A percentile compares a stretch with the other conserved stretches of the same genome.
Conservation (phyloP, 1,284 basidiomycete species). For the Ustilago curta region DNA sequence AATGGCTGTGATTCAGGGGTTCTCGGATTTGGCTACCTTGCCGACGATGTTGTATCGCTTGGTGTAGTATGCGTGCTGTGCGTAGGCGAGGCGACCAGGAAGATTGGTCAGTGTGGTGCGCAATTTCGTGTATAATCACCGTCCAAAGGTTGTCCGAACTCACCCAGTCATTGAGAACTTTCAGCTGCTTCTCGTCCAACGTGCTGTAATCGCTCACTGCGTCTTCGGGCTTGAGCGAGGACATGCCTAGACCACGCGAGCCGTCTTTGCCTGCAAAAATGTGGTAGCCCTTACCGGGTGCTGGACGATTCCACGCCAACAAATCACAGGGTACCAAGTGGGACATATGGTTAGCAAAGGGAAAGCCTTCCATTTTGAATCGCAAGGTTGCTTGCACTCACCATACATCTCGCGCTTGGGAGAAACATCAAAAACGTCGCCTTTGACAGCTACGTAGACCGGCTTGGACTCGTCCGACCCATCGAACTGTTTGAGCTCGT, state of each 20-base stretch:
- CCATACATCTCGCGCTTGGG: constrained; percentile 85
- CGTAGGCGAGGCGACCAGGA: not conserved
- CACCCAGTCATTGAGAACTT: constrained; percentile 89
- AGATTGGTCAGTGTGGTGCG: not conserved
- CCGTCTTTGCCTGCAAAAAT: constrained; percentile 86
- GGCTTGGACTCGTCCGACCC: constrained; percentile 77
- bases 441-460: constrained; percentile 90
- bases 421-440: constrained; percentile 84
- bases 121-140: no score
- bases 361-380: not conserved
- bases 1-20: not conserved
- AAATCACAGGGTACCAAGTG: not conserved
- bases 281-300: constrained; percentile 66
- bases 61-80: constrained; percentile 64
- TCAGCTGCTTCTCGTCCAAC: constrained; percentile 80
- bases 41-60: constrained; percentile 69
- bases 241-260: constrained; percentile 73
- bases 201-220: constrained; percentile 87
- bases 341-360: not conserved
- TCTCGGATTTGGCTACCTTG: constrained; percentile 46
- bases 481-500: constrained; percentile 78
- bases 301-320: not conserved
- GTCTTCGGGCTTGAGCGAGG: constrained; percentile 86
- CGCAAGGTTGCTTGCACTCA: constrained; percentile 64
- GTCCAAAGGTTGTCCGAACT: constrained; percentile 8